Conservation (phyloP, 768 basidiomycete genomes). For the Suillus placidus region DNA sequence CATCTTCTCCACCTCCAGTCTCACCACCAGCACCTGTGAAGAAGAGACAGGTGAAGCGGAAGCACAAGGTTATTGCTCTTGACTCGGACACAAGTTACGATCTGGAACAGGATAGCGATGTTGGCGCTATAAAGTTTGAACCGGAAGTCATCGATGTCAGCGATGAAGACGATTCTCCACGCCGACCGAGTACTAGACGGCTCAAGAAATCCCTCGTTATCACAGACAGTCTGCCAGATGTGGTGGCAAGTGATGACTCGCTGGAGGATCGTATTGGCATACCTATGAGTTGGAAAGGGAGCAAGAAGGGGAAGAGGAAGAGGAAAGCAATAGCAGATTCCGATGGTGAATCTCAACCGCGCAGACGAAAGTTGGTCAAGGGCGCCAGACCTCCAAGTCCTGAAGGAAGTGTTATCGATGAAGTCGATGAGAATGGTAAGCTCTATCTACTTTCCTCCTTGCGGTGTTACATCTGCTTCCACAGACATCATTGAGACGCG, state of each 20-base stretch:
- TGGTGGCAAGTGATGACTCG: conserved; percentile 26
- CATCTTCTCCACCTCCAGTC: conserved; percentile 32
- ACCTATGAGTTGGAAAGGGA: conserved; percentile 25
- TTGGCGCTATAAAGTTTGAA: conserved; percentile 56
- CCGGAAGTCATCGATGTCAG: conserved; percentile 29
- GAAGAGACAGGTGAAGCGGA: conserved; percentile 19
- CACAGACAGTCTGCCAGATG: conserved; percentile 18
- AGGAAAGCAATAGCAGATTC: conserved; percentile 30
- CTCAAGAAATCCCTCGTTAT: conserved; percentile 17
- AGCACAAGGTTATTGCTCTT: conserved; percentile 16
- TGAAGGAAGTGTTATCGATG: conserved; percentile 45
- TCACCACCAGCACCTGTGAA: conserved; percentile 17
- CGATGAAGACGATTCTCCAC: conserved; percentile 30
- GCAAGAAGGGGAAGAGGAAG: conserved; percentile 27
- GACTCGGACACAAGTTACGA: conserved; percentile 25
- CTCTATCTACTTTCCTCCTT: conserved; percentile 14
- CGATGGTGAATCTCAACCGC: conserved; percentile 40
- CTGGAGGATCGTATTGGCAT: conserved; percentile 19
- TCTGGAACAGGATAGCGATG: conserved; percentile 43
- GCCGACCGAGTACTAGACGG: conserved; percentile 23
- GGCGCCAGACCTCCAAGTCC: conserved; percentile 45
- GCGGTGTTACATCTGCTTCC: conserved; percentile 5
- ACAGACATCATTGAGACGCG: conserved; percentile 67
- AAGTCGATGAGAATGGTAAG: conserved; percentile 63
- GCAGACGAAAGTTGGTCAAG: conserved; percentile 45